Evolutionary conservation across 1,284 basidiomycete species (phyloP), one percentile per base, ranked within the genome.

Genomic region (Tilletiopsis washingtonensis): DNA sequence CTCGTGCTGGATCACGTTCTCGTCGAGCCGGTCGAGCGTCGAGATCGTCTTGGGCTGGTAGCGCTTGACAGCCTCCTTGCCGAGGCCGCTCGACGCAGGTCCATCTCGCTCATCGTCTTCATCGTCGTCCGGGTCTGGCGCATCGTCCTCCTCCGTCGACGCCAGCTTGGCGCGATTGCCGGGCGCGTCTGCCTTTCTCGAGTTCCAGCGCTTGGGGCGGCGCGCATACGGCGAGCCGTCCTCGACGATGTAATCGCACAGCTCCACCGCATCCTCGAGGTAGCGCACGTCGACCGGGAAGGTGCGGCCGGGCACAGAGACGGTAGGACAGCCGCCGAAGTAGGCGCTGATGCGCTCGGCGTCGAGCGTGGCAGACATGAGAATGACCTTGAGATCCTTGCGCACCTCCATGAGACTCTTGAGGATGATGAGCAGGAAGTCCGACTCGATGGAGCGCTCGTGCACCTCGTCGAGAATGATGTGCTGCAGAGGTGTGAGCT

Each of bases 281-380:
- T 83, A 98, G 43, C 81, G 79, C 17, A 87, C 80, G 43, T 88
- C 83, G 11, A 98, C 94, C 7, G 94, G 93, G 77, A 90, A 98
- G 0, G 91, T 97, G n/a, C 94, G 81, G 2, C 94, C 94, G 6
- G 93, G 93, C 15, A 99, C 88, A 1, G 57, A 43, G 20, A 73
- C 40, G 23, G 84, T 83, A 0, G 91, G 90, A 70, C 91, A 96
- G 23, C 84, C 84, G 19, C 86, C 88, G 70, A 98, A 97, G 75
- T 88, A 98, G 20, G 76, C 77, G n/a, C 91, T 88, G 45, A 98
- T 84, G 75, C 96, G 93, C 54, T 91, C 86, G 17, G 73, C 86
- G 67, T 99, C 90, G 25, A 97, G 79, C 0, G 94, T 99, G 0
- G 94, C 94, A 21, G 91, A 96, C 94, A 99, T 99, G 48, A 98